Evolutionary conservation across 495 filamentous ascomycete genomes (phyloP).

Genomic region (Entonaema liquescens): DNA sequence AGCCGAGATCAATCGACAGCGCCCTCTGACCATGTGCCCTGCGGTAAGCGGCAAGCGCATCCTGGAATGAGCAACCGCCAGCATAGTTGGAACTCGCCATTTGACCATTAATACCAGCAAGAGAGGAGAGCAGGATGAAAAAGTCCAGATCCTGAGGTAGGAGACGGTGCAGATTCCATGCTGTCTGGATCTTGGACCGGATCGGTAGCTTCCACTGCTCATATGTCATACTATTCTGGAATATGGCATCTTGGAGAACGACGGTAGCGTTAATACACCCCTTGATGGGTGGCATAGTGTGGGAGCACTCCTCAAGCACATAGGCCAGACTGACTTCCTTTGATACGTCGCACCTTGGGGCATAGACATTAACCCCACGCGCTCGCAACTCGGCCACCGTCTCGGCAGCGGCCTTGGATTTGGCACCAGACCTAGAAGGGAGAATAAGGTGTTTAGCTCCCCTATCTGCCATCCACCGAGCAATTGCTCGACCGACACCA

Average conservation of each 20-base stretch:
- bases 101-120: conserved; percentile 56
- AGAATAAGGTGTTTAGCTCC: conserved; percentile 38
- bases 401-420: conserved; percentile 17
- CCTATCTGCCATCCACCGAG: conserved; percentile 28
- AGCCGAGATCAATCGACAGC: conserved; percentile 56
- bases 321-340: conserved; percentile 10
- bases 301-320: conserved; percentile 19
- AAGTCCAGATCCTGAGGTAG: conserved; percentile 59
- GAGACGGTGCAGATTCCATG: conserved; percentile 58
- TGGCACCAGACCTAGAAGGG: conserved; percentile 36
- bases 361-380: conserved; percentile 32
- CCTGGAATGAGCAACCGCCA: conserved; percentile 63
- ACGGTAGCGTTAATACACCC: conserved; percentile 59
- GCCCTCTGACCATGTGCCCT: conserved; percentile 38
- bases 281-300: conserved; percentile 55
- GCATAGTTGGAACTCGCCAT: conserved; percentile 65
- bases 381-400: conserved; percentile 33
- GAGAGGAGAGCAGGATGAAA: conserved; percentile 57
- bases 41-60: conserved; percentile 50
- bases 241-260: conserved; percentile 56
- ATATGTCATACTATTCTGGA: conserved; percentile 56
- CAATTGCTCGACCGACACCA: conserved; percentile 36
- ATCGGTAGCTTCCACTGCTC: conserved; percentile 47
- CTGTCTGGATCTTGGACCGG: conserved; percentile 53
- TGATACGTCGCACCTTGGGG: conserved; percentile 52